These are phyloP conservation scores for Mrakia blollopis DNA, from an alignment of 768 basidiomycete genomes.

Conservation along the genomic window DNA sequence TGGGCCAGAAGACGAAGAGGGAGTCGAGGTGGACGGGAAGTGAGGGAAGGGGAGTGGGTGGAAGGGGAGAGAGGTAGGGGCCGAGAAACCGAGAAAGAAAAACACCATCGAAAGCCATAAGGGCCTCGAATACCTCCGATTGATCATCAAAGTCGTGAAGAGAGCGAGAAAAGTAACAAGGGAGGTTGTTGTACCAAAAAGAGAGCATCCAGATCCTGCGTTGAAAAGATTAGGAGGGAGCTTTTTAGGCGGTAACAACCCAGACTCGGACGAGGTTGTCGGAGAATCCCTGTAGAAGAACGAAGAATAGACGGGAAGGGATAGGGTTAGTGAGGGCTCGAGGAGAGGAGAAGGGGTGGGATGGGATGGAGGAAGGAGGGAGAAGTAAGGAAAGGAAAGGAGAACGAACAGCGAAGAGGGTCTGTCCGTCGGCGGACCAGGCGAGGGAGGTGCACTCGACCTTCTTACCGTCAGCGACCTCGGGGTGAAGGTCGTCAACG, in stretches of 20 bases:
- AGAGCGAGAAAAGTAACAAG: neutral
- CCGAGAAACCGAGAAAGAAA: slow-evolving; percentile 16
- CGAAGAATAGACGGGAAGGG: neutral
- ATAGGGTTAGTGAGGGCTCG: neutral
- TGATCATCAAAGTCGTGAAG: slow-evolving; percentile 9
- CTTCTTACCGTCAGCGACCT: slow-evolving; percentile 66
- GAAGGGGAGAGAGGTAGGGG: neutral
- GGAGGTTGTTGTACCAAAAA: neutral
- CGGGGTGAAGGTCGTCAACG: slow-evolving; percentile 97
- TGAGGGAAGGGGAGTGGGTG: no score
- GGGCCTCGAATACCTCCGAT: slow-evolving; percentile 21
- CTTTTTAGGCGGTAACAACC: slow-evolving; percentile 53
- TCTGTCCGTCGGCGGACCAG: slow-evolving; percentile 98
- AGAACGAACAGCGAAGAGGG: slow-evolving; percentile 63
- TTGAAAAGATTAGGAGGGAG: neutral
- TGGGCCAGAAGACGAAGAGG: neutral
- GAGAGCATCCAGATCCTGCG: slow-evolving; percentile 9
- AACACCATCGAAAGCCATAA: slow-evolving; percentile 21
- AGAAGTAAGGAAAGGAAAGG: neutral
- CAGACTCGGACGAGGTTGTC: slow-evolving; percentile 81
- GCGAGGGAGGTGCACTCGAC: slow-evolving; percentile 90
- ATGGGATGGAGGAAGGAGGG: neutral
- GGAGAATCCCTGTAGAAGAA: slow-evolving; percentile 17
- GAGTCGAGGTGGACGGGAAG: no score
- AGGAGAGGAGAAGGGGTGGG: no score